A percentile compares a stretch with the other conserved stretches of the same genome.
phyloP scores from a whole-genome alignment of 192 early-diverging fungal genomes.

The Tieghemiomyces parasiticus region DNA sequence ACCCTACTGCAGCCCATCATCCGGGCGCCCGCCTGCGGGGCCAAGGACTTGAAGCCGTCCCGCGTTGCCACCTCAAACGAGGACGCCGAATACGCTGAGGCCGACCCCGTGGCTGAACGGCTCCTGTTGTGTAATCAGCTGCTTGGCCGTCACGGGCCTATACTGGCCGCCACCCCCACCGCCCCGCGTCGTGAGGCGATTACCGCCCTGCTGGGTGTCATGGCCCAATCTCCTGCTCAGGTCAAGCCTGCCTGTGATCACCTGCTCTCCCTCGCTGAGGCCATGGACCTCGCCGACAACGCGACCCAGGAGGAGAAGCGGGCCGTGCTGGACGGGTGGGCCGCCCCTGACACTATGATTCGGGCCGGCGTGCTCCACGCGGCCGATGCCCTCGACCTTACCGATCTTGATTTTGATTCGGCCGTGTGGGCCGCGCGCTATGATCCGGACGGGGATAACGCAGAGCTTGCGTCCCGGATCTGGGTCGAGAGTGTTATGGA shows the following conservation, averaged over 20 bases:
- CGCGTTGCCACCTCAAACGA: not conserved
- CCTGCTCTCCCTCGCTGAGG: conserved; percentile 27
- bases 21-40: not conserved
- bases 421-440: conserved; percentile 54
- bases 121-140: conserved; percentile 25
- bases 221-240: conserved; percentile 20
- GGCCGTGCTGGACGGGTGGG: conserved; percentile 42
- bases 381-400: conserved; percentile 39
- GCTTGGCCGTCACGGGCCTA: conserved; percentile 23
- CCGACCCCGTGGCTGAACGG: conserved; percentile 21
- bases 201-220: conserved; percentile 20
- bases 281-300: conserved; percentile 25
- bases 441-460: conserved; percentile 42
- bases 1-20: conserved; percentile 25
- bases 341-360: conserved; percentile 48
- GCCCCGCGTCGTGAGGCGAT: conserved; percentile 23
- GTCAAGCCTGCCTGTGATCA: conserved; percentile 9
- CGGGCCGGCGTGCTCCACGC: conserved; percentile 46
- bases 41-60: not conserved
- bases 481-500: conserved; percentile 53
- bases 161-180: conserved; percentile 13
- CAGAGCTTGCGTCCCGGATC: conserved; percentile 35
- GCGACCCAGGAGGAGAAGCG: conserved; percentile 31
- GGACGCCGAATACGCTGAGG: conserved; percentile 17
- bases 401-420: conserved; percentile 40